Evolutionary conservation across 2,329 filamentous ascomycete species (phyloP), one percentile per base, ranked within the genome.

Genomic region (Stagonosporopsis cucurbitacearum): DNA sequence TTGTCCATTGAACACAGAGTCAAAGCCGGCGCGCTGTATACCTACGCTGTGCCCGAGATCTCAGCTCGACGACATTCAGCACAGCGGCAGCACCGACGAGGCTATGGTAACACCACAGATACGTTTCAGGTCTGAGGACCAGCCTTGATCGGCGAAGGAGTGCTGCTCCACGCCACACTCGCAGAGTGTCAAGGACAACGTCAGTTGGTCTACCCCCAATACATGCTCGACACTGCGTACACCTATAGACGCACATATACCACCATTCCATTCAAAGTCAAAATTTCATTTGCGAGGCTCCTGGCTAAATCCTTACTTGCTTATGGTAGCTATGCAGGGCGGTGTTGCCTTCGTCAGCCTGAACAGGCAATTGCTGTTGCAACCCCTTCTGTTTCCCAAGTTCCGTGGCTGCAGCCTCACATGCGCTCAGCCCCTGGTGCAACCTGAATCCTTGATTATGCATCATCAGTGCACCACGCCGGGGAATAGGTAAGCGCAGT

Each of bases 361-460:
- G 13, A 28, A 40, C n/a, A 23, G 40, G 40, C 26, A 40, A 44
- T 22, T 45, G 30, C 30, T 48, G 50, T 37, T 35, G 20, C 23
- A 36, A 20, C 37, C 37, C 43, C 28, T 42, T 54, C 43, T 23
- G 11, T 9, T 42, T 22, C 22, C 42, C n/a, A 17, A n/a, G 6
- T 23, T 35, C n/a, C 43, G 40, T 15, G 28, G 22, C 36, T 37
- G 42, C 37, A 48, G 43, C 43, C 30, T 47, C 22, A 26, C 32
- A 17, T n/a, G 19, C 28, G 23, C 36, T 26, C 43, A 33, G 28
- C 23, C 43, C 37, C 43, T 46, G 42, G 50, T 53, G 30, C 37
- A 25, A 43, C 50, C n/a, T 22, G 17, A 53, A 19, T 30, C 26
- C 20, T 25, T 43, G 28, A n/a, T 23, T 9, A 13, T 48, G 36